Evolutionary conservation across 345 rosid species (phyloP).

Genomic region (Eucalyptus regnans): DNA sequence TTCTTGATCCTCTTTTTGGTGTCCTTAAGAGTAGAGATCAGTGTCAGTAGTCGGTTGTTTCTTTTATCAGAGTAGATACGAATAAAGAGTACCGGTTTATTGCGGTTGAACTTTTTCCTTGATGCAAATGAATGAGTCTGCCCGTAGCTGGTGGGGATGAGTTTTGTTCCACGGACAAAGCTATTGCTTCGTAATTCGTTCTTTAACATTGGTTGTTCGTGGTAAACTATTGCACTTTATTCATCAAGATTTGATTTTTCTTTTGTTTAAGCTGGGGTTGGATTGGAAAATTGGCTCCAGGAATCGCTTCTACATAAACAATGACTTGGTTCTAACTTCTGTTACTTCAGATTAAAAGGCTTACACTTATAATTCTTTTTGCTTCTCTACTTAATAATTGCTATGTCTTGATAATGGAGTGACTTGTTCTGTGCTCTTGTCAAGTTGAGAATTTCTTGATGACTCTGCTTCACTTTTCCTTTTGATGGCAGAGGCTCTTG

Average conservation of each 20-base stretch:
- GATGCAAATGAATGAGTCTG: background rate
- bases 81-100: background rate
- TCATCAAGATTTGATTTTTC: background rate
- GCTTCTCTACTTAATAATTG: background rate
- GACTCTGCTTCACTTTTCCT: background rate
- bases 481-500: slow-evolving; percentile 62
- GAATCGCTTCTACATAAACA: background rate
- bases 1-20: background rate
- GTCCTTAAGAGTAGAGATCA: background rate
- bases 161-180: background rate
- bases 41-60: background rate
- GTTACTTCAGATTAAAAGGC: background rate
- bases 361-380: background rate
- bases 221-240: background rate
- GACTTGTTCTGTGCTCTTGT: background rate
- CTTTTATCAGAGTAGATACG: background rate
- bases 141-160: background rate
- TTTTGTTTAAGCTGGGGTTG: background rate
- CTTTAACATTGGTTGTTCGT: background rate
- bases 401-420: background rate
- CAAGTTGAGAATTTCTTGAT: background rate
- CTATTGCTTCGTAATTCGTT: background rate
- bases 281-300: background rate
- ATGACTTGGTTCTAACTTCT: background rate
- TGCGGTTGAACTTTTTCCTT: background rate